These are phyloP conservation scores for Penicillium sp. DNA, from an alignment of 2,329 filamentous ascomycete species.

Conservation along the genomic window DNA sequence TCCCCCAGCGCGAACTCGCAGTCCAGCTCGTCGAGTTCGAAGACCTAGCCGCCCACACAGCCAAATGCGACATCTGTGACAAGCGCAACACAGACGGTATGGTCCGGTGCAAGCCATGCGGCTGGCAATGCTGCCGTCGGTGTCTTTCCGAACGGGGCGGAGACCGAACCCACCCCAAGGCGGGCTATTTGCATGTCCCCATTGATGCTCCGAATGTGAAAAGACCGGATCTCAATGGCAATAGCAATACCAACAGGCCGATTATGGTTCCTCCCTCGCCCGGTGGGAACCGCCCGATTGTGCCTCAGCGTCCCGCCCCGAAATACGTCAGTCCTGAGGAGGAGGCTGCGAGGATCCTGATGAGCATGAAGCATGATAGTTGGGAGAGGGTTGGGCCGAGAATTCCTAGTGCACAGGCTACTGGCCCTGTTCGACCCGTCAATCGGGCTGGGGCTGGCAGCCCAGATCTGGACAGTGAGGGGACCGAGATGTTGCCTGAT, in stretches of 20 bases:
- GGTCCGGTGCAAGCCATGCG: conserved; percentile 14
- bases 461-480: background rate
- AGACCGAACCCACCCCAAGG: conserved; percentile 10
- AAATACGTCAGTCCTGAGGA: background rate
- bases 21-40: conserved; percentile 11
- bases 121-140: conserved; percentile 16
- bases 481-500: background rate
- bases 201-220: background rate
- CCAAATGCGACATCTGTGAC: conserved; percentile 18
- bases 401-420: background rate
- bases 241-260: no score
- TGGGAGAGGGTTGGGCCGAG: background rate
- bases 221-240: no score
- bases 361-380: background rate
- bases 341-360: background rate
- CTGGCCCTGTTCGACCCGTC: background rate
- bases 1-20: background rate
- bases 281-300: background rate
- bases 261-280: background rate
- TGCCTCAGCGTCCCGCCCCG: background rate
- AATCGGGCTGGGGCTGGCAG: background rate
- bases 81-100: conserved; percentile 16
- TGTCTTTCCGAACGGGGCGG: conserved; percentile 10
- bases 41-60: conserved; percentile 17
- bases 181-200: conserved; percentile 6